Evolutionary conservation across 2,329 filamentous ascomycete species (phyloP).

Genomic region (Eutypella sp.): DNA sequence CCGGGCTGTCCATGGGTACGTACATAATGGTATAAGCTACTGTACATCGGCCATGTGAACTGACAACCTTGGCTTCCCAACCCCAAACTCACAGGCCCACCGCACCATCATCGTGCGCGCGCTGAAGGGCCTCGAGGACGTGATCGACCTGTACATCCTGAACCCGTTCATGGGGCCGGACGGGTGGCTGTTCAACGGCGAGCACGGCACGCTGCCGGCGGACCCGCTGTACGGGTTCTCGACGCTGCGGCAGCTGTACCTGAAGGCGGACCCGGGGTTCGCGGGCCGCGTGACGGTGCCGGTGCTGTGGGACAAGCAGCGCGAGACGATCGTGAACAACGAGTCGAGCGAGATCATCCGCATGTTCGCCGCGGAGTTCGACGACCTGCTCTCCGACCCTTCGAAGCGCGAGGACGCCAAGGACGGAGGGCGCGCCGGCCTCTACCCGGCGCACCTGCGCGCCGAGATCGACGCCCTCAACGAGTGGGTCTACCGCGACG

Average conservation of each 20-base stretch:
- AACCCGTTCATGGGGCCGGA: conserved; percentile 59
- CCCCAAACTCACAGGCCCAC: conserved; percentile 49
- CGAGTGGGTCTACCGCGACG: conserved; percentile 57
- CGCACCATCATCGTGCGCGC: conserved; percentile 67
- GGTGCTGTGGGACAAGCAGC: conserved; percentile 64
- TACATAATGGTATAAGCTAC: background rate
- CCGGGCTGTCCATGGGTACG: conserved; percentile 60
- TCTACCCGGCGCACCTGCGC: conserved; percentile 51
- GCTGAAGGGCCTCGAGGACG: conserved; percentile 67
- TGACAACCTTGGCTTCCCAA: background rate
- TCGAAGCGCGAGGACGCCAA: conserved; percentile 48
- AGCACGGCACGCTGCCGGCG: conserved; percentile 43
- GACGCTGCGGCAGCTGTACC: conserved; percentile 67
- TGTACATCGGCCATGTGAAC: too few relatives aligned
- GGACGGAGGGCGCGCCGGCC: conserved; percentile 44
- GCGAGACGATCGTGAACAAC: conserved; percentile 71
- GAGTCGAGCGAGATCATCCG: conserved; percentile 80
- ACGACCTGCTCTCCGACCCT: conserved; percentile 47
- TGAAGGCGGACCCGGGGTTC: conserved; percentile 62
- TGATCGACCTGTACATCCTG: conserved; percentile 63
- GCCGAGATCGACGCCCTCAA: conserved; percentile 60
- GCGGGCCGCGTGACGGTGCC: conserved; percentile 69
- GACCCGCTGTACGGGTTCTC: conserved; percentile 63
- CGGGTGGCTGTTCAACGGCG: conserved; percentile 47
- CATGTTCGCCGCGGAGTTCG: conserved; percentile 74